A percentile compares a stretch with the other conserved stretches of the same genome.
Conservation (phyloP, 805 yeast genomes). For the Clavispora santaluciae region DNA sequence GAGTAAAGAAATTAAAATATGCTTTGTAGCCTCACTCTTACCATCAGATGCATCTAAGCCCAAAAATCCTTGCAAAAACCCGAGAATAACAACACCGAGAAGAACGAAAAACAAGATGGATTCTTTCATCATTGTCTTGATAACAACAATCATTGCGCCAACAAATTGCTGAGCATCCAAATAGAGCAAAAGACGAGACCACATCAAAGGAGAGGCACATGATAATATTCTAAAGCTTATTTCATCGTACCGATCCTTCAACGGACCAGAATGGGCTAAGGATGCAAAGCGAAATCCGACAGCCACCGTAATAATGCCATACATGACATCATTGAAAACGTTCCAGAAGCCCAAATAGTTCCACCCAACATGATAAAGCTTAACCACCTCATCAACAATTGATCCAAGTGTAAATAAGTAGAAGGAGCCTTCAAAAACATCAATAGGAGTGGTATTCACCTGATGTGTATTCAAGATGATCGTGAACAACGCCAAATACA, state of each 20-base stretch:
- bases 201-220: constrained; percentile 80
- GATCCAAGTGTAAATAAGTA: constrained; percentile 65
- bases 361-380: constrained; percentile 72
- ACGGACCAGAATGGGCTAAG: constrained; percentile 18
- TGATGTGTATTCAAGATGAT: constrained; percentile 57
- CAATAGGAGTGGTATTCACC: constrained; percentile 26
- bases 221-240: constrained; percentile 67
- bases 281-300: constrained; percentile 50
- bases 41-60: constrained; percentile 90
- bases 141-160: constrained; percentile 84
- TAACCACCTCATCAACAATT: constrained; percentile 61
- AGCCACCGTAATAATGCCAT: constrained; percentile 48
- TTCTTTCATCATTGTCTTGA: constrained; percentile 83
- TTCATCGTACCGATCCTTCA: constrained; percentile 40
- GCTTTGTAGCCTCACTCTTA: constrained; percentile 63
- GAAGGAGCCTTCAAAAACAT: constrained; percentile 50
- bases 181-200: constrained; percentile 72
- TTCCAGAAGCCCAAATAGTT: constrained; percentile 74
- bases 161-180: constrained; percentile 77
- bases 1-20: constrained; percentile 59
- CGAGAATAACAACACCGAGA: constrained; percentile 63
- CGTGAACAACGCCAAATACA: constrained; percentile 61
- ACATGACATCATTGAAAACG: constrained; percentile 70
- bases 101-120: constrained; percentile 77
- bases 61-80: constrained; percentile 81